Conservation (phyloP, 2,329 filamentous ascomycete genomes). For the Calonectria pauciramosa region DNA sequence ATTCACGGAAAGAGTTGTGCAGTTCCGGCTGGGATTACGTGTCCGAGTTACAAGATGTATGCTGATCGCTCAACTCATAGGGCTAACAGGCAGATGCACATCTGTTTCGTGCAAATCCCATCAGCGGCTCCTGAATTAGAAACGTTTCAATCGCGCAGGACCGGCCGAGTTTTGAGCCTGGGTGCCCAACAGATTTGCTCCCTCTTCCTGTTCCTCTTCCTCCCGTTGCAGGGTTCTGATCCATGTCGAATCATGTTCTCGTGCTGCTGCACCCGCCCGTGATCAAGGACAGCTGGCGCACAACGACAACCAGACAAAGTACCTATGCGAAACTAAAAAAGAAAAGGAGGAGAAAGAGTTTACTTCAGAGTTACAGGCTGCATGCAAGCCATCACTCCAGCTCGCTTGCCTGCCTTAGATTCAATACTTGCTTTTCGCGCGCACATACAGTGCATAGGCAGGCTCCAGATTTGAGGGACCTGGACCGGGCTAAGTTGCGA, state of each 20-base stretch:
- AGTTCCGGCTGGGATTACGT: slow-evolving; percentile 4
- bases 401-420: not conserved
- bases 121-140: slow-evolving; percentile 12
- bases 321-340: not conserved
- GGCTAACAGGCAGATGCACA: slow-evolving; percentile 6
- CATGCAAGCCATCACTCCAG: slow-evolving; percentile 5
- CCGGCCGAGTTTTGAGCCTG: not conserved
- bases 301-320: not conserved
- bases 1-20: slow-evolving; percentile 21
- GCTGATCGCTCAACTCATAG: slow-evolving; percentile 2
- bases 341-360: not conserved
- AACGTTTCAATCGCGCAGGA: slow-evolving; percentile 4
- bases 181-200: slow-evolving; percentile 15
- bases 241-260: not conserved
- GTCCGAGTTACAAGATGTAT: slow-evolving; percentile 19
- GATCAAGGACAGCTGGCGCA: slow-evolving; percentile 11
- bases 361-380: slow-evolving; percentile 8
- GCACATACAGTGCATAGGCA: slow-evolving; percentile 6
- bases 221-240: not conserved
- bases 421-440: slow-evolving; percentile 18
- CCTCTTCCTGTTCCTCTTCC: not conserved
- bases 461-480: slow-evolving; percentile 2
- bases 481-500: slow-evolving; percentile 35
- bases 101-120: slow-evolving; percentile 20
- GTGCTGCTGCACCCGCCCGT: not conserved